Evolutionary conservation across 805 yeast species (phyloP).

Genomic region (Yamadazyma phyllophila): DNA sequence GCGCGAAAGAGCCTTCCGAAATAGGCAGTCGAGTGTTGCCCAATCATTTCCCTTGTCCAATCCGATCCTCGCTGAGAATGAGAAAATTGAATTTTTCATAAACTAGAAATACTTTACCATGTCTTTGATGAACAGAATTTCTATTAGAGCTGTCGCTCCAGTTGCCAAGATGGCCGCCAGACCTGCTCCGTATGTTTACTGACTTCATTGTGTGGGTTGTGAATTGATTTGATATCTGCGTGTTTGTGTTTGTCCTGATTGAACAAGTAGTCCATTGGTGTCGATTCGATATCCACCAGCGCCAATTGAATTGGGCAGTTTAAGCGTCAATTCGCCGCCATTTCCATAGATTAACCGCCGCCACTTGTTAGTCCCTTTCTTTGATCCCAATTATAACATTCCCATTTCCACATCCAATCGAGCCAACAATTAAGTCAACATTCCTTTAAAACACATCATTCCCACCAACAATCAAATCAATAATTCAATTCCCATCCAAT

Average conservation of each 20-base stretch:
- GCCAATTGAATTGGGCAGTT: too few relatives aligned
- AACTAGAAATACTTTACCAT: conserved; percentile 15
- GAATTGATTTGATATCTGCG: too few relatives aligned
- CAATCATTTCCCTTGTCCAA: conserved; percentile 28
- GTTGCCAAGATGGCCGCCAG: conserved; percentile 38
- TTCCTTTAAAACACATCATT: too few relatives aligned
- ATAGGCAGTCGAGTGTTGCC: conserved; percentile 29
- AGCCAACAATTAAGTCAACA: too few relatives aligned
- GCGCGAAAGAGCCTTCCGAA: conserved; percentile 17
- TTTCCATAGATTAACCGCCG: too few relatives aligned
- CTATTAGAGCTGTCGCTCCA: conserved; percentile 43
- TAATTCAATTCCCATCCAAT: background rate
- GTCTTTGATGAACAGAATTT: conserved; percentile 45
- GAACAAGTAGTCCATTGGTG: too few relatives aligned
- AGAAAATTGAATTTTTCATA: conserved; percentile 10
- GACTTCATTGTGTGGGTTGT: too few relatives aligned
- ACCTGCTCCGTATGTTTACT: conserved; percentile 41
- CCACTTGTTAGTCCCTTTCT: too few relatives aligned
- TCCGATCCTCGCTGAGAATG: conserved; percentile 23
- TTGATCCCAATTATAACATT: background rate
- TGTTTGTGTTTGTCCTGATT: too few relatives aligned
- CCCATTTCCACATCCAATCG: background rate
- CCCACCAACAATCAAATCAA: background rate
- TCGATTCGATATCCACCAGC: too few relatives aligned
- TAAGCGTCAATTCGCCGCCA: too few relatives aligned